Conservation (phyloP, 2,329 filamentous ascomycete species). For the Pleurostoma richardsiae region DNA sequence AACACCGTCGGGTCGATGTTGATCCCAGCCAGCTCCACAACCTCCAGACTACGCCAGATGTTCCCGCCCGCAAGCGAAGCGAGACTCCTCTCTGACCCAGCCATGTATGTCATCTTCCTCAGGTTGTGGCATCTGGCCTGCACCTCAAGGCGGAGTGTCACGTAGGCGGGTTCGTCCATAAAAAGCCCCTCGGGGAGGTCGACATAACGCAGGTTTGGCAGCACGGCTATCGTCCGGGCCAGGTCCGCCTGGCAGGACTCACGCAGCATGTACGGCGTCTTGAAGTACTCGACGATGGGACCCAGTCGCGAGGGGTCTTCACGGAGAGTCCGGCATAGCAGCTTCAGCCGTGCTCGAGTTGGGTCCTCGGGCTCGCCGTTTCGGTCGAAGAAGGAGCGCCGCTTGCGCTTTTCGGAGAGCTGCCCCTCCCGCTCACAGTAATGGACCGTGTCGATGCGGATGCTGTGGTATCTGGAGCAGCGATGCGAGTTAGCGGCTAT, state of each 20-base stretch:
- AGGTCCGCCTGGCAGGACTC: constrained; percentile 81
- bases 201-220: constrained; percentile 81
- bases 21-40: constrained; percentile 64
- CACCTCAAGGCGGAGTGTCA: constrained; percentile 75
- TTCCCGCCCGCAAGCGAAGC: constrained; percentile 61
- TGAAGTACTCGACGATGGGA: constrained; percentile 69
- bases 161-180: constrained; percentile 70
- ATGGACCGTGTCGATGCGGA: constrained; percentile 90
- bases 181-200: constrained; percentile 88
- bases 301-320: constrained; percentile 68
- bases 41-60: constrained; percentile 66
- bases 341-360: constrained; percentile 66
- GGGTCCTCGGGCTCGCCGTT: constrained; percentile 79
- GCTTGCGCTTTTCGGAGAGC: constrained; percentile 73
- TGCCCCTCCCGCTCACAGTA: constrained; percentile 86
- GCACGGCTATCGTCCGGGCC: constrained; percentile 77
- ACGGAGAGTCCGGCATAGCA: constrained; percentile 77
- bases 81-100: constrained; percentile 73
- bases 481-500: no score
- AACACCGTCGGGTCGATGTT: constrained; percentile 67
- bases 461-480: constrained; percentile 67
- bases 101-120: constrained; percentile 81
- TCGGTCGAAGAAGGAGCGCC: constrained; percentile 65
- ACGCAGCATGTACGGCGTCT: constrained; percentile 91
- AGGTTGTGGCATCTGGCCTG: constrained; percentile 79